phyloP scores from a whole-genome alignment of 225 moss, liverwort and hornwort genomes.

The Physcomitrellopsis africana region DNA sequence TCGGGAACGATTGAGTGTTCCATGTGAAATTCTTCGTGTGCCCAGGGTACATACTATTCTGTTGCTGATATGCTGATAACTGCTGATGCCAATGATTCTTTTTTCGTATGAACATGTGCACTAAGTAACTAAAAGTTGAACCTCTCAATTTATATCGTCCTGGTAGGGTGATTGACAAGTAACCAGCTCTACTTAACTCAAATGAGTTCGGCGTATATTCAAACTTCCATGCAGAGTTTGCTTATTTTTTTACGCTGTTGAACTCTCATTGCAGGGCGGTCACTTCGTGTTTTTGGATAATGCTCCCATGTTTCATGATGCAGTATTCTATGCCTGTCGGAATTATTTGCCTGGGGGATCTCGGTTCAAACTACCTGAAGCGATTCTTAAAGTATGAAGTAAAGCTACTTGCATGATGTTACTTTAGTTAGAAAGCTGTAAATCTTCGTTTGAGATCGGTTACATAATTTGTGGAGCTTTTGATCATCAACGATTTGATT shows the following conservation, averaged over 20 bases:
- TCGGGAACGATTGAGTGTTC: conserved; percentile 63
- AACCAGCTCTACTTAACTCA: neutral
- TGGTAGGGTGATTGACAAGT: neutral
- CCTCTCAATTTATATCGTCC: neutral
- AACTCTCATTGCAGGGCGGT: conserved; percentile 61
- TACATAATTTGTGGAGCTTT: conserved; percentile 13
- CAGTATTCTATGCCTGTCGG: conserved; percentile 74
- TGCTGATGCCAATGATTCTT: too few relatives aligned
- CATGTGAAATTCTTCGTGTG: conserved; percentile 89
- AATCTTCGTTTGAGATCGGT: neutral
- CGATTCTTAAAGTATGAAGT: conserved; percentile 25
- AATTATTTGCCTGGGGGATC: conserved; percentile 48
- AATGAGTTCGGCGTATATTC: neutral
- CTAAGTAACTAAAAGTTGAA: neutral
- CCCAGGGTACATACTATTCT: conserved; percentile 57
- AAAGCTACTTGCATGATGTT: neutral
- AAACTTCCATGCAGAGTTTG: neutral
- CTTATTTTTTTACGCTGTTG: neutral
- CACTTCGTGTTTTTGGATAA: conserved; percentile 97
- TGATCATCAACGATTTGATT: neutral
- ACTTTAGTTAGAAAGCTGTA: neutral
- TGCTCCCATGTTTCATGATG: conserved; percentile 75
- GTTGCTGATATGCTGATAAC: neutral
- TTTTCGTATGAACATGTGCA: neutral
- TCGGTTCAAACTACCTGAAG: conserved; percentile 17